Evolutionary conservation across 2,329 filamentous ascomycete genomes (phyloP), one percentile per base, ranked within the genome.

Genomic region (Cladosporium sp.): DNA sequence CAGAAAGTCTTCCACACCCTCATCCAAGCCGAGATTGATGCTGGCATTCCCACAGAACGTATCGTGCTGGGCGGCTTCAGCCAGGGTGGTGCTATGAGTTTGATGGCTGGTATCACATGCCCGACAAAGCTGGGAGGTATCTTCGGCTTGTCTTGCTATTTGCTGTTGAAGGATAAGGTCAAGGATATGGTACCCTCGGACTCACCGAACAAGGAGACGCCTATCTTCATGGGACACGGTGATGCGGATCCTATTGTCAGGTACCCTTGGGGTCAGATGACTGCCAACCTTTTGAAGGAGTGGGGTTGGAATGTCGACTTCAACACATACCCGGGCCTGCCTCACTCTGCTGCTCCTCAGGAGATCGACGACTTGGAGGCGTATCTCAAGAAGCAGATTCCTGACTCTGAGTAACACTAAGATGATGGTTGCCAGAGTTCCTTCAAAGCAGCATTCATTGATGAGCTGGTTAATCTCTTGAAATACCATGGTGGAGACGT

Each of bases 141-240:
- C 62, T 87, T 97, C 61, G 91, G 87, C 7, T 75, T 97, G 61
- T 94, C 89, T 12, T 88, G 85, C 66, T 97, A 95, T 74, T 75
- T 97, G 64, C 80, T 91, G 19, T 78, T 97, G 47, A 80, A 83
- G 62, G 77, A 82, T 61, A 88, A 86, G 69, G 72, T 90, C 63
- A 78, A 81, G 68, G 79, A 80, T 8, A 77, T 83, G 62, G 71
- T 83, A 15, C 78, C 81, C 1, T 76, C 78, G 64, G 77, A 80
- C 40, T 71, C 65, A 5, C 71, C 75, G 7, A 74, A 74, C 56
- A 66, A 70, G 73, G 79, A 88, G 39, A 96, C 91, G 1, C 89
- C 89, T 1, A 85, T 97, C 61, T 90, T 94, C 74, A 88, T 97
- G 86, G 91, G 83, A 12, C 94, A 97, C 66, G 94, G 94, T n/a